Evolutionary conservation across 768 basidiomycete species (phyloP).

Genomic region (Cubamyces lactineus): DNA sequence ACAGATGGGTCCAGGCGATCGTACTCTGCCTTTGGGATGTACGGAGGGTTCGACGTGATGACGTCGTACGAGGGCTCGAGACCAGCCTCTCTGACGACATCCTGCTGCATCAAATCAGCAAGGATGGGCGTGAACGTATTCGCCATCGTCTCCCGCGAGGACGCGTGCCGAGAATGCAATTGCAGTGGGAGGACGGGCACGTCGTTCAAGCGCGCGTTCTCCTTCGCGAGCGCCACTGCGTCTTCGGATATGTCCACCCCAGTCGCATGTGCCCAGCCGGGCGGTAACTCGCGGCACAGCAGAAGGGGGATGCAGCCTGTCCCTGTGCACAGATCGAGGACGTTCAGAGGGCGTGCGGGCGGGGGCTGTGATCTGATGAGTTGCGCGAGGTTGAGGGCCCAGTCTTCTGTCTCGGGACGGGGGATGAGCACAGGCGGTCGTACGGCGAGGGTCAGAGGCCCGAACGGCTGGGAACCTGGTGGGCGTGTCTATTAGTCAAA

Average conservation of each 20-base stretch:
- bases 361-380: constrained; percentile 38
- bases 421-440: constrained; percentile 90
- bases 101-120: constrained; percentile 45
- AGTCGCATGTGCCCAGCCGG: constrained; percentile 54
- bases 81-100: constrained; percentile 26
- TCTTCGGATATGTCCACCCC: constrained; percentile 71
- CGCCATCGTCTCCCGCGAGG: background rate
- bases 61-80: constrained; percentile 61
- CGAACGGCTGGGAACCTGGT: constrained; percentile 84
- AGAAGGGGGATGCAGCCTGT: constrained; percentile 90
- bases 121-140: constrained; percentile 44
- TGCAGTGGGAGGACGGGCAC: constrained; percentile 15
- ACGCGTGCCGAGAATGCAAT: background rate
- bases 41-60: constrained; percentile 86
- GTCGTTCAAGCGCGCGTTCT: constrained; percentile 44
- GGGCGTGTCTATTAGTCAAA: background rate
- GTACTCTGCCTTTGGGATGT: constrained; percentile 74
- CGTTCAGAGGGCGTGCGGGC: constrained; percentile 37
- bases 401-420: constrained; percentile 92
- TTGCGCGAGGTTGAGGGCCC: constrained; percentile 65
- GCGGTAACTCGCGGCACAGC: constrained; percentile 68
- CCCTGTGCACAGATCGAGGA: constrained; percentile 93
- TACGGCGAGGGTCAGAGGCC: constrained; percentile 71
- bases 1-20: constrained; percentile 68
- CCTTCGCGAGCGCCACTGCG: constrained; percentile 54